Conservation (phyloP, 1,284 basidiomycete species). For the Ceratobasidium sp. region DNA sequence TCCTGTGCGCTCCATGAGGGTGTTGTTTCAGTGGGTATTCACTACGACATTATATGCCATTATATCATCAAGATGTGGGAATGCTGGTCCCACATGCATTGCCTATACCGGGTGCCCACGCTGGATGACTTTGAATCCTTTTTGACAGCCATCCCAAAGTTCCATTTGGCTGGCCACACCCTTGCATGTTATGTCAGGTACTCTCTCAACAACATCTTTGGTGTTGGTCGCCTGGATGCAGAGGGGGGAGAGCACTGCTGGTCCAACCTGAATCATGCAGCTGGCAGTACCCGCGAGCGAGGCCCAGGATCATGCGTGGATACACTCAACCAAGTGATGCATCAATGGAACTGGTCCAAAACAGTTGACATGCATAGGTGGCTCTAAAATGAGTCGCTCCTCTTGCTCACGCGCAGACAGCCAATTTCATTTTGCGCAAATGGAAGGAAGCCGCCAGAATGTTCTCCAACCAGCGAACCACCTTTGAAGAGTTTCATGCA, state of each 20-base stretch:
- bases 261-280: constrained; percentile 12
- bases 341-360: constrained; percentile 12
- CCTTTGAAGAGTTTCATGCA: not conserved
- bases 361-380: not conserved
- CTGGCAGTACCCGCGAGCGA: not conserved
- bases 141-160: constrained; percentile 4
- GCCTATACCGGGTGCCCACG: not conserved
- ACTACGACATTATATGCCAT: constrained; percentile 31
- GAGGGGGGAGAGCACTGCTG: constrained; percentile 11
- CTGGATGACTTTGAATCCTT: not conserved
- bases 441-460: not conserved
- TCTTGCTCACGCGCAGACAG: no score
- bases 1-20: not conserved
- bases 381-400: not conserved
- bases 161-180: constrained; percentile 5
- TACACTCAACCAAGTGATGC: not conserved
- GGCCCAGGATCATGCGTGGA: not conserved
- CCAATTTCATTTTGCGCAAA: not conserved
- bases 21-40: not conserved
- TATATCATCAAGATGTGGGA: not conserved
- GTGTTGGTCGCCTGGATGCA: constrained; percentile 19
- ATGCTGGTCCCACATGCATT: not conserved
- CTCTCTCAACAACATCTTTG: not conserved
- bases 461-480: no score
- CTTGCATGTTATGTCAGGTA: not conserved